Evolutionary conservation across 371 early-diverging fungal species (phyloP).

Genomic region (Batrachochytrium dendrobatidis): DNA sequence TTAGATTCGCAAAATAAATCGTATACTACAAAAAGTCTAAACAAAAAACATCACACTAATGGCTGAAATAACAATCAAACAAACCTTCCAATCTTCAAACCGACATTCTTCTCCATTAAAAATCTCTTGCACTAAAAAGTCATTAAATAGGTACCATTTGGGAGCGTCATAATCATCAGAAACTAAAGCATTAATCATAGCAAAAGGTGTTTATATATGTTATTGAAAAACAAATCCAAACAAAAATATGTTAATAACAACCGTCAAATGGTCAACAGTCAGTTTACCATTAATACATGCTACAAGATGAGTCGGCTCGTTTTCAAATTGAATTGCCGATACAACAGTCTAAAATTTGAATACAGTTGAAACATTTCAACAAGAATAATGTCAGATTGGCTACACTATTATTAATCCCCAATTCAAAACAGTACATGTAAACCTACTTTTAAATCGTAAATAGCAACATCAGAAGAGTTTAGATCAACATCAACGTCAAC

Average conservation of each 20-base stretch:
- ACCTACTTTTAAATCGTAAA: conserved; percentile 15
- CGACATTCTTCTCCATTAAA: conserved; percentile 58
- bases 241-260: too few relatives aligned
- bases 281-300: conserved; percentile 58
- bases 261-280: too few relatives aligned
- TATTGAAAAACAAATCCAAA: too few relatives aligned
- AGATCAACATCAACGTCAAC: background rate
- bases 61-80: background rate
- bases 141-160: conserved; percentile 89
- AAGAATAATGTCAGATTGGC: too few relatives aligned
- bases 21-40: background rate
- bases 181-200: too few relatives aligned
- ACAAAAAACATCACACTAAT: background rate
- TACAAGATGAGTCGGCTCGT: conserved; percentile 63
- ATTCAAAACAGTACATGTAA: too few relatives aligned
- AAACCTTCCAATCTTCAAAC: conserved; percentile 78
- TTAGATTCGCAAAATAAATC: background rate
- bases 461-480: background rate
- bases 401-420: too few relatives aligned
- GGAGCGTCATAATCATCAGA: conserved; percentile 6
- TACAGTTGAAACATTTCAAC: too few relatives aligned
- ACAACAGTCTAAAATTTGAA: conserved; percentile 51
- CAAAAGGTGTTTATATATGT: too few relatives aligned
- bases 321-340: conserved; percentile 41
- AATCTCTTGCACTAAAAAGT: conserved; percentile 79